These are phyloP conservation scores for Lentinula raphanica DNA, from an alignment of 768 basidiomycete genomes.

Conservation along the genomic window DNA sequence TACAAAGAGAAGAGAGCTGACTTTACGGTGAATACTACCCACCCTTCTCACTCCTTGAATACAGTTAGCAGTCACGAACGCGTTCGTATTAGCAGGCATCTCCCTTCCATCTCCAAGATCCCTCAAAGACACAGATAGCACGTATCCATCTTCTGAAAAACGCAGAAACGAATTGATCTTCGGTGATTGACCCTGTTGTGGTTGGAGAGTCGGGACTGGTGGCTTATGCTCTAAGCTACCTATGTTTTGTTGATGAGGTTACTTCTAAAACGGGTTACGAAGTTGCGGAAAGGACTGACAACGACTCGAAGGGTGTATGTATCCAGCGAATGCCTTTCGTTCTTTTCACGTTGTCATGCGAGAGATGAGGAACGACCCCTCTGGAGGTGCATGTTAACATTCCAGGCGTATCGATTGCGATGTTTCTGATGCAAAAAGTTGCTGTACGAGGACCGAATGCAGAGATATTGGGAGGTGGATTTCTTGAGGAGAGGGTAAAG, in stretches of 20 bases:
- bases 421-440: background rate
- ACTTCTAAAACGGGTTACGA: background rate
- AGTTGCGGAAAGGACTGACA: slow-evolving; percentile 62
- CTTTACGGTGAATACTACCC: slow-evolving; percentile 14
- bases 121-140: slow-evolving; percentile 57
- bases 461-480: background rate
- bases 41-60: slow-evolving; percentile 73
- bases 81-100: slow-evolving; percentile 70
- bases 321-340: slow-evolving; percentile 56
- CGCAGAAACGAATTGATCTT: slow-evolving; percentile 62
- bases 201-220: slow-evolving; percentile 59
- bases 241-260: slow-evolving; percentile 2
- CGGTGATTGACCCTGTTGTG: slow-evolving; percentile 35
- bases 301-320: slow-evolving; percentile 73
- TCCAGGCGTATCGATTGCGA: slow-evolving; percentile 55
- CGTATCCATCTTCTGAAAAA: slow-evolving; percentile 38
- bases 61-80: slow-evolving; percentile 50
- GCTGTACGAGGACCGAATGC: background rate
- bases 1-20: background rate
- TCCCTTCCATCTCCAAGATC: slow-evolving; percentile 61
- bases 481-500: background rate
- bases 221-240: slow-evolving; percentile 58
- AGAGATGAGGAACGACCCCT: slow-evolving; percentile 70
- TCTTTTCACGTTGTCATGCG: slow-evolving; percentile 49
- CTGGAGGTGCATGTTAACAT: slow-evolving; percentile 62